A percentile compares a stretch with the other conserved stretches of the same genome.
phyloP scores from a whole-genome alignment of 306 rosid species.

The Sicyos edulis region DNA sequence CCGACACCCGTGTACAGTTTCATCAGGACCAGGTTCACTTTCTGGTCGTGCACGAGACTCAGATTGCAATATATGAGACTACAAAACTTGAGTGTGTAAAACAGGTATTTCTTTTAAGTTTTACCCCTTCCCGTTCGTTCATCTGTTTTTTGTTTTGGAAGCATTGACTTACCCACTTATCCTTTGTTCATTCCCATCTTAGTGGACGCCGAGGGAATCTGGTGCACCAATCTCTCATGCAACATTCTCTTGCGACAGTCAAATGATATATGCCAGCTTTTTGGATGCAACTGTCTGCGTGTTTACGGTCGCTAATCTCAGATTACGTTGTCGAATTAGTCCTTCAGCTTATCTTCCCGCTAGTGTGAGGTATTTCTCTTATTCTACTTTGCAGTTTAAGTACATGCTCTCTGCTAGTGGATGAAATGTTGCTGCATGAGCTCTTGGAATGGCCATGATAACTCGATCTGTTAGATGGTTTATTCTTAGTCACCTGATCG shows the following conservation, averaged over 20 bases:
- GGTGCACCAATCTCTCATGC: constrained; percentile 92
- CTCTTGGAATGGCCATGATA: not conserved
- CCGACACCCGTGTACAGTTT: constrained; percentile 88
- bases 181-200: constrained; percentile 27
- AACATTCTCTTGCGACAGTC: constrained; percentile 96
- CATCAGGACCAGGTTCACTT: constrained; percentile 87
- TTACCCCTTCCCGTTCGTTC: not conserved
- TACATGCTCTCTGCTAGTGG: not conserved
- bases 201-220: constrained; percentile 78
- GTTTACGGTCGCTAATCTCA: constrained; percentile 68
- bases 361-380: constrained; percentile 56
- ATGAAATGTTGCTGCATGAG: not conserved
- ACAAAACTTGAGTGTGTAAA: constrained; percentile 69
- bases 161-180: not conserved
- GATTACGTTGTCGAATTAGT: constrained; percentile 78
- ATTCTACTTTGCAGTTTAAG: not conserved
- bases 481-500: not conserved
- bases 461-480: not conserved
- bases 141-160: constrained; percentile 9
- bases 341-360: constrained; percentile 77
- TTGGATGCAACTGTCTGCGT: constrained; percentile 75
- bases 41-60: constrained; percentile 92
- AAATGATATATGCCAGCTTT: constrained; percentile 82
- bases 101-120: constrained; percentile 56
- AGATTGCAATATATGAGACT: constrained; percentile 86